Evolutionary conservation across 1,284 basidiomycete species (phyloP), one percentile per base, ranked within the genome.

Genomic region (Cryptococcus sp.): DNA sequence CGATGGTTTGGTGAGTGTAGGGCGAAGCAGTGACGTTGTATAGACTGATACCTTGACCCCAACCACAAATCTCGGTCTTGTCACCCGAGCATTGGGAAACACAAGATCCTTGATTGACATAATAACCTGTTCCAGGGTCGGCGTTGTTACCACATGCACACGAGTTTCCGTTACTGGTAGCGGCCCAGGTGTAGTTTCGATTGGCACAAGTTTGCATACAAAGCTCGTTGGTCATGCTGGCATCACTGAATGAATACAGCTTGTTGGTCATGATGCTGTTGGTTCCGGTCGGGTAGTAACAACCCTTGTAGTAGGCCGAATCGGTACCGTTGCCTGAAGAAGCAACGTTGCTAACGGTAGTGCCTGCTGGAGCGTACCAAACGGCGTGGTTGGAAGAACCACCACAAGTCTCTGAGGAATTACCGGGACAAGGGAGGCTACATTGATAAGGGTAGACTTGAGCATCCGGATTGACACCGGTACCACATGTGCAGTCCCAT

Each of bases 351-450:
- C 30, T 36, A 6, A 34, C 23, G 3, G 46, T 41, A 14, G 53
- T 54, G 13, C 53, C 53, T 3, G 35, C 7, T 10, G 53, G 46
- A 4, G 53, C 53, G 37, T 54, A 54, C 23, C 23, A 54, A 37
- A 54, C 32, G 13, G 34, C 8, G 44, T 53, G 52, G 35, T 41
- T 15, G 31, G n/a, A 11, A 32, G 30, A 15, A 34, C 58, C 66
- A 32, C 71, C 71, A 52, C 71, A 73, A 8, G 44, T 64, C 44
- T 66, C 46, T 3, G 55, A 46, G 6, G 57, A 53, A 52, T 70
- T 63, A 23, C 72, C 72, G 6, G 64, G 62, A 52, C 72, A 74
- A 10, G 59, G 31, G 11, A 46, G 49, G 33, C 50, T 64, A 56
- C 70, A 73, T 35, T 56, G 50, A 8, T 57, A 57, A 2, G 69